Base-by-base conservation (phyloP, 192 early-diverging fungal species). In the Linderina pennispora region DNA sequence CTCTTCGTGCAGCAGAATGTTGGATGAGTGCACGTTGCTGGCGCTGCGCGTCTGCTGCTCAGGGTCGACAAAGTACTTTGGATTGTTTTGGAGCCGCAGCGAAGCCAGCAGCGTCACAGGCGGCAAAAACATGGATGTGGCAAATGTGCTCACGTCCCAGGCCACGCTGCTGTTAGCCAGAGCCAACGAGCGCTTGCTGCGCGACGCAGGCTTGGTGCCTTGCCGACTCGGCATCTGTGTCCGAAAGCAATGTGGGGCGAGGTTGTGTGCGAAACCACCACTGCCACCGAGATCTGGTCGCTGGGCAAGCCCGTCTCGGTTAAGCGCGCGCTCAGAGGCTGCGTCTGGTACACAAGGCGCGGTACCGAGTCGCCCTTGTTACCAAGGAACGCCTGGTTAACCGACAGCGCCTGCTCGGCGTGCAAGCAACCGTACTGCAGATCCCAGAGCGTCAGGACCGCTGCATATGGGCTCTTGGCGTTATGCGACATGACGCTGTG, bases 381-480 rank as follows among this genome's bases (percentile, higher is more conserved):
- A n/a, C n/a, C n/a, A n/a, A n/a, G n/a, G n/a, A n/a, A n/a, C n/a
- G n/a, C n/a, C n/a, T n/a, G n/a, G n/a, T n/a, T n/a, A 23, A 65
- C 53, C 1, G 41, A 28, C 19, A 73, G 53, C 28, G 50, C 25
- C 43, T 57, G 60, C 33, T 73, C 69, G 0, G 62, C 69, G 20
- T 73, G 69, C 19, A 73, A 20, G 47, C 69, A 73, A 2, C 69
- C 69, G 36, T 61, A 73, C 50, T 73, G 69, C 23, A 73, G 47
- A 40, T 73, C 69, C 69, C 69, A 73, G 23, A 73, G 40, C 8
- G 69, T 61, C 36, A 73, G 28, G 18, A 65, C 69, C 40, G 62
- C 62, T 50, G 65, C 69, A 36, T 73, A 65, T 1, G 69, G 62
- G 2, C 62, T 62, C 26, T 39, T 62, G 42, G 46, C 54, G 3